Conservation (phyloP, 2,329 filamentous ascomycete species). For the Xylariaceae sp. region DNA sequence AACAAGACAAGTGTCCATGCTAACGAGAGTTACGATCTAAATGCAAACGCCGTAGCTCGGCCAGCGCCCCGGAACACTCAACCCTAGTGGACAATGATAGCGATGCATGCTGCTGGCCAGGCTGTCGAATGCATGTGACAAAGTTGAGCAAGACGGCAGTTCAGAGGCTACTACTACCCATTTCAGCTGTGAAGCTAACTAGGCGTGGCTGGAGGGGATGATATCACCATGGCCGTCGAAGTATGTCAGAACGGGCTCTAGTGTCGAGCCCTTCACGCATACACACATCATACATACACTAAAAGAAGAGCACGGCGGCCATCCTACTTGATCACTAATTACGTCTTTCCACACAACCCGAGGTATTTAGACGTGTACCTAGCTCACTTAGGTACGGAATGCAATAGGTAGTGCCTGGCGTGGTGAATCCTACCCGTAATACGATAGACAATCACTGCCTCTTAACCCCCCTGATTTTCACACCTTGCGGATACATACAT, state of each 20-base stretch:
- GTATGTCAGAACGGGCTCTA: slow-evolving; percentile 8
- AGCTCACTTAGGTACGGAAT: not conserved
- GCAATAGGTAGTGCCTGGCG: not conserved
- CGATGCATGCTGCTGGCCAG: not conserved
- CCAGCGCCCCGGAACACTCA: not conserved
- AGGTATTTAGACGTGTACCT: not conserved
- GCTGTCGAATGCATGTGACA: slow-evolving; percentile 6
- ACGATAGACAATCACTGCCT: not conserved
- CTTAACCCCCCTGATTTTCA: not conserved
- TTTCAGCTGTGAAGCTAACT: not conserved
- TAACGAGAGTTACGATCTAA: not conserved
- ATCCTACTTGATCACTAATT: not conserved
- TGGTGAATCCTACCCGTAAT: not conserved
- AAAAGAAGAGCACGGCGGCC: not conserved
- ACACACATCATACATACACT: not conserved
- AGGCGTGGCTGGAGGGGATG: not conserved
- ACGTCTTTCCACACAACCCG: not conserved
- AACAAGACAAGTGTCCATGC: not conserved
- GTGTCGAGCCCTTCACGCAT: not conserved
- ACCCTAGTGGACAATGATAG: not conserved
- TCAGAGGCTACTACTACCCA: not conserved
- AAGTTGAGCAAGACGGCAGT: slow-evolving; percentile 3
- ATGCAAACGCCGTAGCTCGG: slow-evolving; percentile 2
- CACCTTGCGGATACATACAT: not conserved
- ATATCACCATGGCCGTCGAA: slow-evolving; percentile 1